Percentiles rank a stretch among this genome's conserved stretches.
Conservation (phyloP, 2,329 filamentous ascomycete species). For the Ascocoryne sarcoides region DNA sequence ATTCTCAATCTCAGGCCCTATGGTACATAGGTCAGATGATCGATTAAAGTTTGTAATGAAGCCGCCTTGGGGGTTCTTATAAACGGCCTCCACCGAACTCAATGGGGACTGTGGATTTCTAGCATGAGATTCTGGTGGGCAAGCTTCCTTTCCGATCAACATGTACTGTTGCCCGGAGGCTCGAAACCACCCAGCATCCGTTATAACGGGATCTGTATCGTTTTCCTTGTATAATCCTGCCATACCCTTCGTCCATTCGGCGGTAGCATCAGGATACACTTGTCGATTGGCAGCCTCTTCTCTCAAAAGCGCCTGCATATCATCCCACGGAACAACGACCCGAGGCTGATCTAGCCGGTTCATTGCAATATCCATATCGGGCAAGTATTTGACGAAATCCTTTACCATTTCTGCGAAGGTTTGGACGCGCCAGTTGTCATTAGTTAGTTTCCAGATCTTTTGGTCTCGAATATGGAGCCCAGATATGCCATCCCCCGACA, state of each 20-base stretch:
- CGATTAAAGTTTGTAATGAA: slow-evolving; percentile 50
- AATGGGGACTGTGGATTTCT: slow-evolving; percentile 30
- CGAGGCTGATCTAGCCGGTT: slow-evolving; percentile 57
- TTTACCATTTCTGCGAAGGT: slow-evolving; percentile 30
- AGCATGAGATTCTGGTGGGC: slow-evolving; percentile 45
- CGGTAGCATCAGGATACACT: slow-evolving; percentile 35
- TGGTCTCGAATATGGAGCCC: slow-evolving; percentile 26
- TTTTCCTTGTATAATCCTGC: slow-evolving; percentile 21
- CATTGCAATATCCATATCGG: slow-evolving; percentile 59
- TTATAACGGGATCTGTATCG: slow-evolving; percentile 9
- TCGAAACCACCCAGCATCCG: slow-evolving; percentile 20
- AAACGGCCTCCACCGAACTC: slow-evolving; percentile 29
- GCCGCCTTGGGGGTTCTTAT: slow-evolving; percentile 39
- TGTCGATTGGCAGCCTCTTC: slow-evolving; percentile 37
- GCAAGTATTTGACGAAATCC: slow-evolving; percentile 42
- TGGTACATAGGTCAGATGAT: slow-evolving; percentile 47
- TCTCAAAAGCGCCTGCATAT: slow-evolving; percentile 41
- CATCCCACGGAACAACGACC: slow-evolving; percentile 50
- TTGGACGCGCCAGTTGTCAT: slow-evolving; percentile 33
- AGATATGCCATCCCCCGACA: slow-evolving; percentile 17
- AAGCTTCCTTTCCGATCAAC: slow-evolving; percentile 47
- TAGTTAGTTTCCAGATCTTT: slow-evolving; percentile 29
- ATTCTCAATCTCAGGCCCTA: slow-evolving; percentile 40
- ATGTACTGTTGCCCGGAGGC: slow-evolving; percentile 44
- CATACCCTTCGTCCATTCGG: slow-evolving; percentile 36